Base-by-base conservation (phyloP, 139 green algal species). In the Micractinium sp. region DNA sequence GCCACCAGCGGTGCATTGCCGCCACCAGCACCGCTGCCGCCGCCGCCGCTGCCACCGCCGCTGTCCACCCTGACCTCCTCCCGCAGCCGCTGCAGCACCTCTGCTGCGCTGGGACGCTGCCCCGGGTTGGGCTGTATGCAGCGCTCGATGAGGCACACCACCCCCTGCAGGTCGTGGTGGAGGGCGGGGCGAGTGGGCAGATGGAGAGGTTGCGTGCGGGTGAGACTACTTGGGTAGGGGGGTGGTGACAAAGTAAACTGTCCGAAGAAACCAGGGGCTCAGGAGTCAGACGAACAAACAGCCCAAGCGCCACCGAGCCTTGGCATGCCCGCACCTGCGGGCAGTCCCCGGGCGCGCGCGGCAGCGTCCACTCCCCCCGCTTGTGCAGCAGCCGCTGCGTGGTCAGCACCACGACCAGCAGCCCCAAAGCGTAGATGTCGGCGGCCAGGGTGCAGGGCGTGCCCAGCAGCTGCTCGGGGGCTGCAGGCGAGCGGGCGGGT, bases 381-480 rank as follows among this genome's bases (percentile, higher is more conserved):
- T 47, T 47, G 35, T 23, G 27, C 20, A 81, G 75, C 36, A 29
- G 75, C 22, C 75, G 75, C 35, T 38, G 35, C 22, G 20, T 81
- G 75, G 35, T 29, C 19, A 81, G 75, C 36, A 81, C 75, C 1
- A 31, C 27, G 22, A 81, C 19, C 36, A 81, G 75, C 35, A 81
- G 19, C 20, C 75, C 75, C 20, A 81, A 19, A 35, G 35, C 4
- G 36, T 81, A 81, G 4, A 81, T 29, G 75, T 81, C 75, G 36
- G 75, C 75, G 16, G 36, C 22, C 35, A 47, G 36, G 75, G 75
- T 81, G 75, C 75, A 81, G 75, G 75, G 75, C n/a, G 38, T 31
- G n/a, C 75, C 75, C 75, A 81, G 75, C 75, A 81, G 75, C 75
- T 81, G 75, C 75, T 81, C 36, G 20, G 75, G 75, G 75, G 75